These are phyloP conservation scores for Phaeodactylum tricornutum DNA, from an alignment of 108 stramenopile genomes.

Conservation along the genomic window DNA sequence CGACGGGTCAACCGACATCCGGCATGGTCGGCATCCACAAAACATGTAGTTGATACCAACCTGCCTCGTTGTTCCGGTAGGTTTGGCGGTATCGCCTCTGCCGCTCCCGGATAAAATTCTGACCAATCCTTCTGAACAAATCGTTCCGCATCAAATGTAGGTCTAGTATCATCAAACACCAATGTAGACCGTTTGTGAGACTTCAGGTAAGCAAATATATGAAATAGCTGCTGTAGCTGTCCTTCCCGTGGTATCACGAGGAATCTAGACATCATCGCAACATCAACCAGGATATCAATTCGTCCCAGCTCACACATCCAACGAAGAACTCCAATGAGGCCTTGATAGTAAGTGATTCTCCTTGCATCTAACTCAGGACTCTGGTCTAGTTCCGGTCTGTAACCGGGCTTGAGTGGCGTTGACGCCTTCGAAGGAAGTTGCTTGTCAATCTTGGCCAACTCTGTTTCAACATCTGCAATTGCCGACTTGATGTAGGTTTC, in stretches of 20 bases:
- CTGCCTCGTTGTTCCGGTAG: not conserved
- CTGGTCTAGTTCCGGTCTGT: slow-evolving; percentile 20
- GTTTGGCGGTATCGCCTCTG: not conserved
- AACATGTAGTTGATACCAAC: not conserved
- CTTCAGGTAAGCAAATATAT: slow-evolving; percentile 21
- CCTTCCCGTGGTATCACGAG: slow-evolving; percentile 20
- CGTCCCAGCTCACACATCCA: slow-evolving; percentile 34
- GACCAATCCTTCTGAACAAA: not conserved
- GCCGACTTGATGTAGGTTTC: slow-evolving; percentile 10
- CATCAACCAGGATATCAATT: slow-evolving; percentile 21
- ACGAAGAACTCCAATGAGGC: slow-evolving; percentile 21
- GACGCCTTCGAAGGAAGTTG: not conserved
- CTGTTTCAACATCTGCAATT: slow-evolving; percentile 10
- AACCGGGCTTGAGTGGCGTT: not conserved
- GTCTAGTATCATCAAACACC: slow-evolving; percentile 13
- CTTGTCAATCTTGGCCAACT: slow-evolving; percentile 1
- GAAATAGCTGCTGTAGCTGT: slow-evolving; percentile 28
- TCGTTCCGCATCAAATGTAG: not conserved
- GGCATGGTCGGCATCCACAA: slow-evolving; percentile 3
- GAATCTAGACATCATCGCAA: slow-evolving; percentile 22
- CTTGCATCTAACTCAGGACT: slow-evolving; percentile 6
- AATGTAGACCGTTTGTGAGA: slow-evolving; percentile 8
- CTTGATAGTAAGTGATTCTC: slow-evolving; percentile 12
- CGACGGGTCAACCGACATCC: not conserved
- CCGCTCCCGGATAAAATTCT: slow-evolving; percentile 1